Evolutionary conservation across 2,329 filamentous ascomycete species (phyloP), one percentile per base, ranked within the genome.

Genomic region (Penicillium corylophilum): DNA sequence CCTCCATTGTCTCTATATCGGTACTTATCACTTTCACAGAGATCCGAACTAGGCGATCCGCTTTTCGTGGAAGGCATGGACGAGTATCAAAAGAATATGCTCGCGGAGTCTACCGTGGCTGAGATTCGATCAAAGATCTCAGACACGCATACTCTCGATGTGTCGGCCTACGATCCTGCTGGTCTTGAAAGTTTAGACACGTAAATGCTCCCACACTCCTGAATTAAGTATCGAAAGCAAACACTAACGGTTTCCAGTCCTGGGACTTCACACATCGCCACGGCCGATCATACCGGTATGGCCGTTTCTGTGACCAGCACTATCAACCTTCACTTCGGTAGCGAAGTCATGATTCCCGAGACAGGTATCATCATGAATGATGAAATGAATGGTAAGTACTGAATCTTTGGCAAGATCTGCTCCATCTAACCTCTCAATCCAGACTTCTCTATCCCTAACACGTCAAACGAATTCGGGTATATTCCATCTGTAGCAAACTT

Each of bases 381-480:
- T 55, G 77, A 82, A 57, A 82, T 82, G 79, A 77, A 82, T 71
- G 78, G 68, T 76, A 3, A 8, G 39, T 26, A 3, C 18, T 16
- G 10, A 20, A 20, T 4, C 12, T 12, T 18, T 20, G 2, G 8
- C n/a, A 13, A 38, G 12, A 2, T 16, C 5, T 18, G 35, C 8
- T 18, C 2, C 16, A 13, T 13, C 18, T 38, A 5, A 38, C 18
- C 9, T 2, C 3, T 13, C 3, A 18, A 38, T 12, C 23, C 39
- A 76, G 90, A 95, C 74, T 96, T 96, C 76, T 90, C 86, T 44
- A 91, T 95, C 63, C 92, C 93, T 0, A 83, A 83, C 47, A 75
- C 80, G 1, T 80, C 79, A 51, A 96, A 96, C 68, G 84, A 86
- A 23, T 97, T 96, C 68, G 91, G 90, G 46, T 96, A 90, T 74